A percentile compares a stretch with the other conserved stretches of the same genome.
phyloP scores from a whole-genome alignment of 805 yeast species.

The Komagataella mondaviorum region DNA sequence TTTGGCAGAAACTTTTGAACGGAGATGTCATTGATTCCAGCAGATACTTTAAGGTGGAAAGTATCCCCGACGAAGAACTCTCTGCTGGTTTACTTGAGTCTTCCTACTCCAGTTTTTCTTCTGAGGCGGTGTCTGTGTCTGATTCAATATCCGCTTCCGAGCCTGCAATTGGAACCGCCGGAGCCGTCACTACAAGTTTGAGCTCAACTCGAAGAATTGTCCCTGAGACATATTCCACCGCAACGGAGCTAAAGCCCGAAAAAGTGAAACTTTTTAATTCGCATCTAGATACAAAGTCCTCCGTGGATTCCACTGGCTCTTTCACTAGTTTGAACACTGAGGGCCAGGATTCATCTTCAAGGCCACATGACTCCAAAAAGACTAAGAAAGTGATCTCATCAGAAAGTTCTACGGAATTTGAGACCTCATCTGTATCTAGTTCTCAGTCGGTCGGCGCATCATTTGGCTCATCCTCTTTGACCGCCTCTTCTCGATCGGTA shows the following conservation, averaged over 20 bases:
- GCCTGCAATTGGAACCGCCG: background rate
- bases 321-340: background rate
- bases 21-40: conserved; percentile 2
- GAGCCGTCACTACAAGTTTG: background rate
- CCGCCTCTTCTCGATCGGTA: background rate
- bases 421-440: background rate
- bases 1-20: conserved; percentile 11
- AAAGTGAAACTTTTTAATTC: background rate
- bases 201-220: background rate
- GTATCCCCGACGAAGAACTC: background rate
- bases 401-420: background rate
- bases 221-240: background rate
- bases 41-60: background rate
- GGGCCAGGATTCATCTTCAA: background rate
- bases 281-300: background rate
- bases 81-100: background rate
- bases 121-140: background rate
- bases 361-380: background rate
- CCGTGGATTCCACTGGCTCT: background rate
- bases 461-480: background rate
- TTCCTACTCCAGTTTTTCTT: background rate
- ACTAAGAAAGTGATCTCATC: background rate
- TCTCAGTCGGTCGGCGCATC: background rate
- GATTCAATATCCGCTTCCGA: background rate
- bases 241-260: background rate